phyloP scores from a whole-genome alignment of 208 protist genomes.

The Vickermania spadyakhi region DNA sequence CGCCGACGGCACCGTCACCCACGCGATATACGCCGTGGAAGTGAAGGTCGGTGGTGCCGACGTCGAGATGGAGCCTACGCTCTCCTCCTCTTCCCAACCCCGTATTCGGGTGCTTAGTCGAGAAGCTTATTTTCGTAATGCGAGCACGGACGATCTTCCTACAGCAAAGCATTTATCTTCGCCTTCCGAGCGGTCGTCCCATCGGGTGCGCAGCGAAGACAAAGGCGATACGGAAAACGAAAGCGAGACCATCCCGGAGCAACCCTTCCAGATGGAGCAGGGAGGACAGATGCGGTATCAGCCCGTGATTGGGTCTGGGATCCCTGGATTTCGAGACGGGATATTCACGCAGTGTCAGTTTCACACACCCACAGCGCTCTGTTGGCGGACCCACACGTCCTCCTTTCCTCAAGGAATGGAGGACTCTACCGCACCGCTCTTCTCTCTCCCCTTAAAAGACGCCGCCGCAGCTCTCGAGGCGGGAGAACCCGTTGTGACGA shows the following conservation, averaged over 20 bases:
- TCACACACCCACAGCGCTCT: slow-evolving; percentile 43
- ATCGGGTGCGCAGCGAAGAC: no score
- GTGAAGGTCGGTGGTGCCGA: slow-evolving; percentile 11
- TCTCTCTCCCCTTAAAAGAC: background rate
- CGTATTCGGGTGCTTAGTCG: no score
- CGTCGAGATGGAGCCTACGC: background rate
- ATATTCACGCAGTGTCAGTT: slow-evolving; percentile 61
- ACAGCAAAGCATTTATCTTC: no score
- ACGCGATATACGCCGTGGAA: slow-evolving; percentile 60
- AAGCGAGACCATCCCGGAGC: no score
- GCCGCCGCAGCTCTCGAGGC: background rate
- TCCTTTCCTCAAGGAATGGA: background rate
- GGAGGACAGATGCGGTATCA: no score
- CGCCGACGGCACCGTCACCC: slow-evolving; percentile 18
- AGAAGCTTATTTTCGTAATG: no score
- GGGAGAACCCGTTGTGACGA: background rate
- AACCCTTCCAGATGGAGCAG: no score
- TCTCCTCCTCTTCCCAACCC: background rate
- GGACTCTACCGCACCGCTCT: background rate
- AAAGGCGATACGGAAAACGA: no score
- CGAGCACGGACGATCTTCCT: no score
- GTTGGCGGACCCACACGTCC: slow-evolving; percentile 28
- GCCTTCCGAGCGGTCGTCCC: no score
- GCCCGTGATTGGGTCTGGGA: slow-evolving; percentile 11
- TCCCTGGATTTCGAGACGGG: slow-evolving; percentile 56